These are phyloP conservation scores for Crucihimalaya himalaica DNA, from an alignment of 345 rosid species.

Conservation along the genomic window DNA sequence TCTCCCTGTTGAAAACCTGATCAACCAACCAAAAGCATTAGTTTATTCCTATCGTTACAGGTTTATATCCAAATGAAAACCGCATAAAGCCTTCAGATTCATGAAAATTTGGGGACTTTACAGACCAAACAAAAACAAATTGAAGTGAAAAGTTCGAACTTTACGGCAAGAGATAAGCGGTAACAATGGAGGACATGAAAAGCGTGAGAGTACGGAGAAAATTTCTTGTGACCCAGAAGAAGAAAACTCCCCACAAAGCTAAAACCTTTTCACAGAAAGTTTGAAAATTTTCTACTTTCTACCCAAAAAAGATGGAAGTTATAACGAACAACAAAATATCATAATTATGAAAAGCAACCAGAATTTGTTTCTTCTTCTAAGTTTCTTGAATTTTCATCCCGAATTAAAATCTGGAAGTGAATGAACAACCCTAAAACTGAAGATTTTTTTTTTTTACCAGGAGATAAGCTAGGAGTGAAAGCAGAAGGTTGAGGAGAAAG, in stretches of 20 bases:
- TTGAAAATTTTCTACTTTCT: constrained; percentile 9
- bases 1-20: constrained; percentile 53
- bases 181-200: constrained; percentile 24
- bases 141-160: constrained; percentile 16
- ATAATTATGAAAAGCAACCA: constrained; percentile 4
- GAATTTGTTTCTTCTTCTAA: constrained; percentile 7
- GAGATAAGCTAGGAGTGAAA: constrained; percentile 60
- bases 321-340: background rate
- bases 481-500: constrained; percentile 50
- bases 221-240: constrained; percentile 27
- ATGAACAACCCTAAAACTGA: background rate
- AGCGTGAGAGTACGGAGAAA: constrained; percentile 1
- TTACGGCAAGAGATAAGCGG: constrained; percentile 22
- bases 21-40: constrained; percentile 19
- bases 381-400: background rate
- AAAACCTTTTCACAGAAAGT: constrained; percentile 22
- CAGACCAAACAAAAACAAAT: background rate
- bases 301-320: constrained; percentile 23
- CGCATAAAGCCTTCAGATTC: constrained; percentile 13
- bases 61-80: background rate
- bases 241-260: constrained; percentile 19
- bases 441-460: no score
- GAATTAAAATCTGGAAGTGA: background rate
- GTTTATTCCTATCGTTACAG: background rate
- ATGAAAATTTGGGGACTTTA: constrained; percentile 5